Conservation (phyloP, 2,329 filamentous ascomycete genomes). For the Sclerotinia spermophila region DNA sequence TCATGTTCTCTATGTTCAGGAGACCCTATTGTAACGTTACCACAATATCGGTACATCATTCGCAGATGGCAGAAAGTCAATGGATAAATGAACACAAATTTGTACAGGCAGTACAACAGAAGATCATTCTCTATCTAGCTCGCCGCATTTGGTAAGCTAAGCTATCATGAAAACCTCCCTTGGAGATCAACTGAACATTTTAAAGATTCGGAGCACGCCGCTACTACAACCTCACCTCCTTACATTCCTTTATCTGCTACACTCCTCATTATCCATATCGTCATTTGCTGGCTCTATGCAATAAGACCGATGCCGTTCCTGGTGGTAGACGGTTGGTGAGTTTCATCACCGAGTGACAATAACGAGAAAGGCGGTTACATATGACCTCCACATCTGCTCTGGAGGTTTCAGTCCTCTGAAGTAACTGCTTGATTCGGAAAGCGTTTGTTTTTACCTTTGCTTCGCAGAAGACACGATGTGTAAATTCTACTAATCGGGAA, state of each 20-base stretch:
- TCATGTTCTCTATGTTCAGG: neutral
- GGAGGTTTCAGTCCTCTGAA: neutral
- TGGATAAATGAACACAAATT: neutral
- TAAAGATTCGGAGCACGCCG: neutral
- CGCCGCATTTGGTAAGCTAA: neutral
- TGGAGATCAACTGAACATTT: neutral
- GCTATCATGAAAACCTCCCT: neutral
- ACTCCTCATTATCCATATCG: neutral
- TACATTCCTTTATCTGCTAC: neutral
- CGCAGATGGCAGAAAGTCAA: neutral
- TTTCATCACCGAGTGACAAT: neutral
- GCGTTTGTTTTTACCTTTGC: neutral
- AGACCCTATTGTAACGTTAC: constrained; percentile 6
- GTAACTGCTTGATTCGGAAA: neutral
- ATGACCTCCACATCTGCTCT: neutral
- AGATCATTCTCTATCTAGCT: neutral
- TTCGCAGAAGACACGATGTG: neutral
- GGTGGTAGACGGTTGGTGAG: neutral
- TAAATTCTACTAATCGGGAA: neutral
- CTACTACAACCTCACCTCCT: neutral
- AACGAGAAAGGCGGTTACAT: neutral
- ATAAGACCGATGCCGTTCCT: neutral
- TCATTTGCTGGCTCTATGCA: neutral
- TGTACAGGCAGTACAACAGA: neutral
- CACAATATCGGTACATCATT: neutral